Evolutionary conservation across 1,284 basidiomycete species (phyloP), one percentile per base, ranked within the genome.

Genomic region (Sparassis latifolia): DNA sequence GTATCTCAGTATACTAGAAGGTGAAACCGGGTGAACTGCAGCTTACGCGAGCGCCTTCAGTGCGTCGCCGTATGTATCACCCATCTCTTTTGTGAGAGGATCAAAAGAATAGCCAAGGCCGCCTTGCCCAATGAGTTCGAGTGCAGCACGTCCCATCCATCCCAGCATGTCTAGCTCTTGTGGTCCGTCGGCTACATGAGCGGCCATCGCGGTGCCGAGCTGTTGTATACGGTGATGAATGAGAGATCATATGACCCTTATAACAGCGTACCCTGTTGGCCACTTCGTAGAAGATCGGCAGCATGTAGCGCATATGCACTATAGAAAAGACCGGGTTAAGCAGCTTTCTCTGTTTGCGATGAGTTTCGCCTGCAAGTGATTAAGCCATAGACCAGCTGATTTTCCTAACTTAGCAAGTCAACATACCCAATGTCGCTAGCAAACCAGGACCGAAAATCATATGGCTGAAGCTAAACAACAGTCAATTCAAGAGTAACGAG

Each of bases 31-130:
- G 20, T 20, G 20, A 20, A 20, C 20, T 20, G 20, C 20, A 20
- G 20, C 54, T 37, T 31, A 65, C 63, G 55, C 33, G 12, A 64
- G 45, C 2, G 49, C 53, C 55, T 69, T 72, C 29, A 67, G 51
- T 2, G 64, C 58, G 12, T 54, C 52, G n/a, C 58, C 59, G 48
- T 70, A 70, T 10, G 61, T 60, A 49, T 70, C 57, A 7, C n/a
- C 3, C 10, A 29, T 58, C 27, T 59, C 52, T 28, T 60, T 53
- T 10, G 52, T 51, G 28, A 73, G 57, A 3, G 64, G 35, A 52
- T 70, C 67, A 49, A 75, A 74, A 1, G 68, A 67, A 54, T 73
- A 66, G 10, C 73, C 69, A 2, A 71, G 53, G 1, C 67, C 68
- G 48, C 53, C 64, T 53, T 64, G 62, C 5, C 64, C 64, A 32